Evolutionary conservation across 108 stramenopile species (phyloP), one percentile per base, ranked within the genome.

Genomic region (Conticribra guillardii): DNA sequence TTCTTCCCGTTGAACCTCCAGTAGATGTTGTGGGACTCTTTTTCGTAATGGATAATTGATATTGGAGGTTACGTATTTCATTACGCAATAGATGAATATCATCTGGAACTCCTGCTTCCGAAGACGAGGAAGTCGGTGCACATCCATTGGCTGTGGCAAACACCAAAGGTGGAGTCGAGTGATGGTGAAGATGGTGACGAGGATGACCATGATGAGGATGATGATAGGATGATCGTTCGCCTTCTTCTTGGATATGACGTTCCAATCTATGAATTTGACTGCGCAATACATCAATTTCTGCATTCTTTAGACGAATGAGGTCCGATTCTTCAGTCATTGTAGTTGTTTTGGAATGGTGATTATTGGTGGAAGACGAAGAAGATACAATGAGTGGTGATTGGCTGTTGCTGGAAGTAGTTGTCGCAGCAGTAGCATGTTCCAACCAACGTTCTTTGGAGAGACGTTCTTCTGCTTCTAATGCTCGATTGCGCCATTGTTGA

Each of bases 241-340:
- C 27, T 26, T 52, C 60, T 21, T 72, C 52, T 31, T 72, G 71
- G 61, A 72, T 63, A 29, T 60, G 71, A 18, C 34, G 59, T 62
- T 72, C 71, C 22, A 72, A 63, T 54, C 71, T 62, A 18, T 54
- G 60, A 2, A 72, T 55, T 55, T 72, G 71, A 63, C 71, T 72
- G 11, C 71, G 71, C 32, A 72, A 29, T 0, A 72, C 60, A 52
- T 72, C 34, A 44, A 72, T 72, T 37, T 72, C 71, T 8, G 71
- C 71, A 55, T 72, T 72, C 26, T 72, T 72, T 29, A 72, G 60
- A 34, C 60, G 47, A 21, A 71, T 60, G 23, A 60, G n/a, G 49
- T 47, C 59, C 1, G 59, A 34, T 48, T 71, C 69, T 9, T 63
- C 61, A 7, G 24, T 23, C n/a, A 9, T 24, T 31, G n/a, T 46